Conservation (phyloP, 1,284 basidiomycete genomes). For the Malassezia brasiliensis region DNA sequence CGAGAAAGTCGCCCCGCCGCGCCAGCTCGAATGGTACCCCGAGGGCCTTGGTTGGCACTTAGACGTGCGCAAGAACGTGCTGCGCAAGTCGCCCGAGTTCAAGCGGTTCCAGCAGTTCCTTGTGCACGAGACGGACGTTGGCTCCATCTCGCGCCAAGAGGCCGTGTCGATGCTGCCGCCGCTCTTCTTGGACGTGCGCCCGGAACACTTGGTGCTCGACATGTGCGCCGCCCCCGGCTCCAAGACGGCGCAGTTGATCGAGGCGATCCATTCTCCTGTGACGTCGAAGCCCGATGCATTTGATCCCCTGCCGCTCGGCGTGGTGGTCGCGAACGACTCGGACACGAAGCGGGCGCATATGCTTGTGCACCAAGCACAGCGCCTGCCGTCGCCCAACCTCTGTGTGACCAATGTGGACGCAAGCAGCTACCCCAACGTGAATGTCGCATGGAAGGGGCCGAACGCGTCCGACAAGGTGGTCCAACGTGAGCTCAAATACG, state of each 20-base stretch:
- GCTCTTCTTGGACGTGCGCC: constrained; percentile 79
- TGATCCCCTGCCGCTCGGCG: constrained; percentile 53
- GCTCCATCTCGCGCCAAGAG: constrained; percentile 91
- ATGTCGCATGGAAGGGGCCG: constrained; percentile 32
- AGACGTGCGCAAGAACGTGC: constrained; percentile 76
- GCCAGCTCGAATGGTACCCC: constrained; percentile 84
- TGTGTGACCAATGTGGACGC: constrained; percentile 96
- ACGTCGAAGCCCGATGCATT: constrained; percentile 33
- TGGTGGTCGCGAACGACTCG: constrained; percentile 79
- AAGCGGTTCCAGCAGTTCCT: constrained; percentile 92
- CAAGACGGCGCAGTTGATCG: constrained; percentile 86
- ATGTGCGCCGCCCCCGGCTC: constrained; percentile 99
- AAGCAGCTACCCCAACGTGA: constrained; percentile 60
- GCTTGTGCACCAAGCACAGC: constrained; percentile 91
- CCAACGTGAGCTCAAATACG: constrained; percentile 62
- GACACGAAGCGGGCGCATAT: constrained; percentile 92
- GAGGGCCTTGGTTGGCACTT: constrained; percentile 90
- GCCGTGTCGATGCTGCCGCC: constrained; percentile 98
- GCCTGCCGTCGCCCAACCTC: constrained; percentile 80
- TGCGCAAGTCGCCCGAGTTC: constrained; percentile 85
- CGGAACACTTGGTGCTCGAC: constrained; percentile 57
- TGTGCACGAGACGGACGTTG: constrained; percentile 95
- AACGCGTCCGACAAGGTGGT: constrained; percentile 19
- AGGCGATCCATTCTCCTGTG: constrained; percentile 61
- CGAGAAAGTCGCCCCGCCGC: constrained; percentile 59